A percentile compares a stretch with the other conserved stretches of the same genome.
Evolutionary conservation across 2,329 filamentous ascomycete genomes (phyloP).

Genomic region (Hypoxylon sp.): DNA sequence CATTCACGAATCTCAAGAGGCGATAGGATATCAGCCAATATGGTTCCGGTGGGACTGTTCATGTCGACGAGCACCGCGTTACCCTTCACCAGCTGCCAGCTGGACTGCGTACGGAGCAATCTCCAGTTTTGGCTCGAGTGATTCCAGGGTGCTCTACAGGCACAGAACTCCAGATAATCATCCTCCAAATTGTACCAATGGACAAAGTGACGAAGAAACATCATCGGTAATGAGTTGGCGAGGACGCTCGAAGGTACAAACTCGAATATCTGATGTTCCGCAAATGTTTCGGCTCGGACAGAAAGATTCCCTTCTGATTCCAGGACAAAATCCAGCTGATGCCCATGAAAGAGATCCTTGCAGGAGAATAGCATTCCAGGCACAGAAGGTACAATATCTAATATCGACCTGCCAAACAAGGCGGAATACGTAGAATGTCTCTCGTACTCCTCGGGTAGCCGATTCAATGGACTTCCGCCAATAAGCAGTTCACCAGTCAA

Average conservation of each 20-base stretch:
- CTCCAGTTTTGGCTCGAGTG: slow-evolving; percentile 35
- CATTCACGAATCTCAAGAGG: slow-evolving; percentile 48
- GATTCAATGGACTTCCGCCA: slow-evolving; percentile 57
- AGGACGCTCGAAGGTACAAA: slow-evolving; percentile 49
- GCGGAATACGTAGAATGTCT: slow-evolving; percentile 49
- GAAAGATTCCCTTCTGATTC: slow-evolving; percentile 36
- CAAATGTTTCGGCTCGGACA: slow-evolving; percentile 6
- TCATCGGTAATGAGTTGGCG: slow-evolving; percentile 41
- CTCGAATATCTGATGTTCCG: slow-evolving; percentile 25
- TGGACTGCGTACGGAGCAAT: slow-evolving; percentile 15
- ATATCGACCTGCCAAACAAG: slow-evolving; percentile 52
- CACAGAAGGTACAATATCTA: slow-evolving; percentile 55
- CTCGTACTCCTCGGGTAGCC: slow-evolving; percentile 56
- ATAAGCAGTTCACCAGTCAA: slow-evolving; percentile 61
- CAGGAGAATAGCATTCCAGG: slow-evolving; percentile 53
- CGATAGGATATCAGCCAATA: slow-evolving; percentile 45
- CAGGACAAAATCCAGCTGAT: slow-evolving; percentile 50
- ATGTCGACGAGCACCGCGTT: slow-evolving; percentile 45
- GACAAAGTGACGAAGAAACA: slow-evolving; percentile 50
- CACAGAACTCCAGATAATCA: slow-evolving; percentile 47
- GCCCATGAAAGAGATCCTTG: slow-evolving; percentile 42
- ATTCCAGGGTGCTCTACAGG: slow-evolving; percentile 40
- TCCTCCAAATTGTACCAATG: slow-evolving; percentile 56
- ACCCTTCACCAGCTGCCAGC: slow-evolving; percentile 39
- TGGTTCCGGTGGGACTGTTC: slow-evolving; percentile 45